Conservation (phyloP, 345 rosid genomes). For the Nephelium lappaceum region DNA sequence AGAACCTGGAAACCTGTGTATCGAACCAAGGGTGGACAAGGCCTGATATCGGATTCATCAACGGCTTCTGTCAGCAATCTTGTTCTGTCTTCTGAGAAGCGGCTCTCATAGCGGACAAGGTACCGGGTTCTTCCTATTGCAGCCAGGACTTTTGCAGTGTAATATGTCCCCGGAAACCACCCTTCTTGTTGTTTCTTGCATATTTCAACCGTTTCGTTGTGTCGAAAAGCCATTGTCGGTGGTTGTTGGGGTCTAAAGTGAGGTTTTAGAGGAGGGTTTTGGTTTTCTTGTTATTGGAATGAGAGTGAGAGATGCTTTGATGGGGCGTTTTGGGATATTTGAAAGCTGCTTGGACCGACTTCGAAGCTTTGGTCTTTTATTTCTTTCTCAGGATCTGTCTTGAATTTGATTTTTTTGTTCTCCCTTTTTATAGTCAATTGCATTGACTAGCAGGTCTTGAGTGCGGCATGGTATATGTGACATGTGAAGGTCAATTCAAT, state of each 20-base stretch:
- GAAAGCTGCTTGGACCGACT: background rate
- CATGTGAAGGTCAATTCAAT: too few species aligned
- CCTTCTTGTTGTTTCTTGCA: slow-evolving; percentile 25
- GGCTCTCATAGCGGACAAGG: slow-evolving; percentile 31
- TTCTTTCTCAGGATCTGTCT: background rate
- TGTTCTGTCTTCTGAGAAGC: slow-evolving; percentile 18
- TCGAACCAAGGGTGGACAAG: slow-evolving; percentile 22
- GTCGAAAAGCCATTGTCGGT: slow-evolving; percentile 9
- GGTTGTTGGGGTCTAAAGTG: background rate
- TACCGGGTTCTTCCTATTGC: slow-evolving; percentile 29
- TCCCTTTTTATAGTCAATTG: too few species aligned
- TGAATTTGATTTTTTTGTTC: background rate
- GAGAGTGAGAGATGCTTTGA: background rate
- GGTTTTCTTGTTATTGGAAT: background rate
- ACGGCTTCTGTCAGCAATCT: slow-evolving; percentile 22
- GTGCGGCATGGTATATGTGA: too few species aligned
- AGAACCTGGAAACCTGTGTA: background rate
- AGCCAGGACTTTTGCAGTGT: slow-evolving; percentile 28
- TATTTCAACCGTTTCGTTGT: slow-evolving; percentile 28
- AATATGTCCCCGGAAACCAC: slow-evolving; percentile 17
- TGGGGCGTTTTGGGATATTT: background rate
- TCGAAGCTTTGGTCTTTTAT: background rate
- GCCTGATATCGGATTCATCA: slow-evolving; percentile 32
- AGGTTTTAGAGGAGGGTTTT: background rate
- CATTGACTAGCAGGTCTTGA: too few species aligned